These are phyloP conservation scores for Vitis cinerea DNA, from an alignment of 164 flowering plant genomes.

Conservation along the genomic window DNA sequence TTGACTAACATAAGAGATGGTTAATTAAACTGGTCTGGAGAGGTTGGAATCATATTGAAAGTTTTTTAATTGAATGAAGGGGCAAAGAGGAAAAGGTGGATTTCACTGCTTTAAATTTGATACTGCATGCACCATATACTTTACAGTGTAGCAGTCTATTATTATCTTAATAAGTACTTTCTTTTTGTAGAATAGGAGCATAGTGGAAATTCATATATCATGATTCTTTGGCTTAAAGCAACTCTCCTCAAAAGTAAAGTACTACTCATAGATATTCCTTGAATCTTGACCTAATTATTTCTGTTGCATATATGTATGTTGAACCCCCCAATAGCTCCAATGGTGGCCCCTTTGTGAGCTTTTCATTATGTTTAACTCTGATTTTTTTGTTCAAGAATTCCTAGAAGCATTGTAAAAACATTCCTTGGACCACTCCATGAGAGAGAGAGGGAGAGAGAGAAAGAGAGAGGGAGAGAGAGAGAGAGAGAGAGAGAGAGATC, in stretches of 20 bases:
- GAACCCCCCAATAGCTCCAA: constrained; percentile 13
- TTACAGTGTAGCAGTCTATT: not conserved
- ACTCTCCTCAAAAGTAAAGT: not conserved
- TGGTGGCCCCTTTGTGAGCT: constrained; percentile 8
- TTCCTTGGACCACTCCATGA: constrained; percentile 31
- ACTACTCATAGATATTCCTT: constrained; percentile 15
- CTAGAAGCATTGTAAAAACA: constrained; percentile 19
- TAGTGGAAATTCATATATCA: not conserved
- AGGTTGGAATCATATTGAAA: too few relatives aligned
- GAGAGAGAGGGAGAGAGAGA: constrained; percentile 11
- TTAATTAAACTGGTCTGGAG: too few relatives aligned
- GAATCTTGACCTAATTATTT: constrained; percentile 22
- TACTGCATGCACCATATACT: not conserved
- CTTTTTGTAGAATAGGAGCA: constrained; percentile 15
- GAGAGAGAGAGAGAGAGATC: constrained; percentile 10
- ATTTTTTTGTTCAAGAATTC: constrained; percentile 8
- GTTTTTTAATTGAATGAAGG: too few relatives aligned
- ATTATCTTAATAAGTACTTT: not conserved
- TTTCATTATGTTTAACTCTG: constrained; percentile 10
- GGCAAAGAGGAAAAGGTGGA: not conserved
- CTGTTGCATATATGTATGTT: constrained; percentile 15
- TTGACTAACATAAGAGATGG: too few relatives aligned
- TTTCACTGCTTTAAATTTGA: not conserved
- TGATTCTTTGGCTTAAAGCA: constrained; percentile 1
- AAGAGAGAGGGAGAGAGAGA: constrained; percentile 7